Base-by-base conservation (phyloP, 108 stramenopile species). In the Fragilariopsis cylindrus region DNA sequence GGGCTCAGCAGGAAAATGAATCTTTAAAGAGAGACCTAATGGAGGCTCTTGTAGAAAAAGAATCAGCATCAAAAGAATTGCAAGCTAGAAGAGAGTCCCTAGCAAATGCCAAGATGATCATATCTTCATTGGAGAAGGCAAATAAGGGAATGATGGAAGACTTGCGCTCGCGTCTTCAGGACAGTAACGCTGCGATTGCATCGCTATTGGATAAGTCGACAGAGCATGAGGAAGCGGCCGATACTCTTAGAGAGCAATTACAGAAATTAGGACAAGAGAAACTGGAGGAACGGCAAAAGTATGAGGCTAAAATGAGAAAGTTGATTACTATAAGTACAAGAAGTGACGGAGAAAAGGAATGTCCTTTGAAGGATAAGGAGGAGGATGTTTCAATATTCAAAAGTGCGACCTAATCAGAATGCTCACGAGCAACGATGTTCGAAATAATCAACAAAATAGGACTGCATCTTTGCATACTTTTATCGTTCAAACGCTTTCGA, bases 41-140 rank as follows among this genome's bases (percentile, higher is more conserved):
- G 66, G 73, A 80, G 41, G 76, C 71, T 4, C n/a, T 72, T 13
- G 21, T 42, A 1, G 83, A 85, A 44, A 75, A 75, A 43, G 81
- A 82, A 62, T 44, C 18, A 9, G 77, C 80, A 9, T 11, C 56
- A 8, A 78, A 81, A 49, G 74, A 82, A 56, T 69, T 85, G 12
- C 63, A 86, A 57, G 67, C 62, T 15, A 77, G 86, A 71, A 47
- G 71, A 18, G 83, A 86, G 18, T 78, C 81, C 16, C 62, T 89
- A 16, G 88, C 85, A 11, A 86, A 89, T 63, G 88, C 88, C 49
- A 89, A 89, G 62, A 81, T 89, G 84, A 89, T 89, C 30, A 89
- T 89, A 73, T 86, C 88, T 4, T 86, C 85, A 19, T 56, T 89
- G 50, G 88, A 89, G 56, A 73, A 85, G 54, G 82, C 88, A 13